phyloP scores from a whole-genome alignment of 495 filamentous ascomycete species.

The Aspergillus taichungensis region DNA sequence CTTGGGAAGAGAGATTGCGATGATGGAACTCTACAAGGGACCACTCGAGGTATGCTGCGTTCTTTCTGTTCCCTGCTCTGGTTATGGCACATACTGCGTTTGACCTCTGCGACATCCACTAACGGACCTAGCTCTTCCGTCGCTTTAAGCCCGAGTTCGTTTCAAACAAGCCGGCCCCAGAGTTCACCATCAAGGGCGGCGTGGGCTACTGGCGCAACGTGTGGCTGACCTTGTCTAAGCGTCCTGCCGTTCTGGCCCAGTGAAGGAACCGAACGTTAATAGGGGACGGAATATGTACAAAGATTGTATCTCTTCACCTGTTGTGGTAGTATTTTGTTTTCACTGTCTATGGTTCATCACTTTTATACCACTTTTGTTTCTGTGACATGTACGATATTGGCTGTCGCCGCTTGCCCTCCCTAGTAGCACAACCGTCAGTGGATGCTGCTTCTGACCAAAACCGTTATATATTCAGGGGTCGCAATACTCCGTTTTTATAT shows the following conservation, averaged over 20 bases:
- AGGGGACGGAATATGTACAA: no score
- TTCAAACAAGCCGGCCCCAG: constrained; percentile 22
- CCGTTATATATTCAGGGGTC: no score
- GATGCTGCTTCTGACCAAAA: no score
- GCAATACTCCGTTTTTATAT: no score
- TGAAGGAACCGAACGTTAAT: no score
- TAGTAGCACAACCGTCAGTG: no score
- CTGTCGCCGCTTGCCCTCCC: no score
- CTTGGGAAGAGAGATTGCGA: constrained; percentile 45
- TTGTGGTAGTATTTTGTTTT: no score
- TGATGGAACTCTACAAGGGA: constrained; percentile 49
- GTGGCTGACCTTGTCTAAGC: constrained; percentile 35
- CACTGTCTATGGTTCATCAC: no score
- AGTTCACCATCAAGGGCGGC: constrained; percentile 39
- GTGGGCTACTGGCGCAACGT: constrained; percentile 40
- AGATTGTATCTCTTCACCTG: no score
- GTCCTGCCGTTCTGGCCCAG: constrained; percentile 2
- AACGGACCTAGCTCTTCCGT: constrained; percentile 27
- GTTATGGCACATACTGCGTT: not conserved
- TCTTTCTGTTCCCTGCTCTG: not conserved
- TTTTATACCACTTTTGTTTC: no score
- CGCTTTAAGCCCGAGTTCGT: constrained; percentile 24
- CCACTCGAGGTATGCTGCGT: constrained; percentile 34
- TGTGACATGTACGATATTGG: no score
- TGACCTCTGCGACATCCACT: not conserved